phyloP scores from a whole-genome alignment of 2,329 filamentous ascomycete species.

The Shiraia sp. region DNA sequence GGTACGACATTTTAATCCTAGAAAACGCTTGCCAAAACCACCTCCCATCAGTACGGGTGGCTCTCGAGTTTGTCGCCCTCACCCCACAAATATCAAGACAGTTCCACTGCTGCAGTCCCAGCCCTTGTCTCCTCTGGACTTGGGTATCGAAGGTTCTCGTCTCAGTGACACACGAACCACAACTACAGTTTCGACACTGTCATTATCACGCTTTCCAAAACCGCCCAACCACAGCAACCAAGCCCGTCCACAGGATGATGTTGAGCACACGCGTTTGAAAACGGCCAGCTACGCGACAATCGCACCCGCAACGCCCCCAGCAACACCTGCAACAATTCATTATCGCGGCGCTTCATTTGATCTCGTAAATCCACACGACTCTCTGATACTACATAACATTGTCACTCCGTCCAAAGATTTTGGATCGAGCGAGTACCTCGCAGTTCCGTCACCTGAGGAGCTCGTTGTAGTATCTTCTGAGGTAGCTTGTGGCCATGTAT shows the following conservation, averaged over 20 bases:
- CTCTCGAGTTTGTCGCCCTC: slow-evolving; percentile 8
- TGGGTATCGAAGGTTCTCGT: slow-evolving; percentile 26
- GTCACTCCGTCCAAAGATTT: slow-evolving; percentile 42
- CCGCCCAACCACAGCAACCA: slow-evolving; percentile 23
- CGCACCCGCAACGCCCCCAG: slow-evolving; percentile 40
- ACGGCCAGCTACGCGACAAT: slow-evolving; percentile 28
- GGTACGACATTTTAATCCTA: slow-evolving; percentile 37
- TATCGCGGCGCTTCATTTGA: slow-evolving; percentile 47
- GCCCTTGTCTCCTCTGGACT: slow-evolving; percentile 18
- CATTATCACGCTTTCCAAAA: slow-evolving; percentile 42
- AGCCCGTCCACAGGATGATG: slow-evolving; percentile 27
- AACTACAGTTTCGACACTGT: slow-evolving; percentile 30
- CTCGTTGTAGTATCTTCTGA: slow-evolving; percentile 18
- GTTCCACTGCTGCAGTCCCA: slow-evolving; percentile 19
- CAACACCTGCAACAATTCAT: slow-evolving; percentile 44
- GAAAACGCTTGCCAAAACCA: slow-evolving; percentile 42
- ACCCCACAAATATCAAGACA: slow-evolving; percentile 22
- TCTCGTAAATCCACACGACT: slow-evolving; percentile 45
- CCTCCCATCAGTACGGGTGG: slow-evolving; percentile 12
- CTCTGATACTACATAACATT: slow-evolving; percentile 40
- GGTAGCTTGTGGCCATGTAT: slow-evolving; percentile 6
- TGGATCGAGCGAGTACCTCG: slow-evolving; percentile 39
- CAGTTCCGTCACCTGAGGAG: slow-evolving; percentile 29
- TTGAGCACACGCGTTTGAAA: slow-evolving; percentile 21
- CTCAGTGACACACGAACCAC: slow-evolving; percentile 17